Base-by-base conservation (phyloP, 2,329 filamentous ascomycete species). In the Claviceps capensis region DNA sequence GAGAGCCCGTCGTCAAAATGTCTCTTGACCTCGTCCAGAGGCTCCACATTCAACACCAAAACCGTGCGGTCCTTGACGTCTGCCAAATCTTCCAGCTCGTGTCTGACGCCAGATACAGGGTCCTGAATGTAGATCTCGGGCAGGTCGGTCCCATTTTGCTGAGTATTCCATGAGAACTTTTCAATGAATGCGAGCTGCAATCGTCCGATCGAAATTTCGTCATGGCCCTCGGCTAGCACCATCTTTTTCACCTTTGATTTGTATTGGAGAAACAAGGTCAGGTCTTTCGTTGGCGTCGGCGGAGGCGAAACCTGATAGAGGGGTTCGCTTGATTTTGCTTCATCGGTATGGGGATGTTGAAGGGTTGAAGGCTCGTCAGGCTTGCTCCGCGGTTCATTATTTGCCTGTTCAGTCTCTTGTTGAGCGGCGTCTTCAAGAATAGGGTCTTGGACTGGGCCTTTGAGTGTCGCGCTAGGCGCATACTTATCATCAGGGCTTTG, bases 121-220 rank as follows among this genome's bases (percentile, higher is more conserved):
- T 98, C 93, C 66, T 98, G 93, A 16, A 98, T 93, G 65, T 98
- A 96, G 16, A 98, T 97, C 61, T 98, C 93, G 0, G 93, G 93
- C 46, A 98, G 71, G 64, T 98, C 93, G 14, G 82, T 81, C 7
- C 93, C 93, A 61, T 96, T 94, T 55, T 88, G 85, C 60, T 97
- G 90, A 1, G 91, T 96, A 61, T 95, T 97, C 90, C 94, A 98
- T 0, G 91, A 93, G 64, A 98, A 98, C 65, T 96, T 98, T 60
- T 98, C 93, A 60, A 98, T 98, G 61, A 98, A 98, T 1, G 93
- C 91, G 30, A 98, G 77, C 66, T 98, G 91, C 53, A 98, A 69
- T 23, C 90, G 81, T 1, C 89, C 89, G 54, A 96, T 84, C 2
- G 88, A 91, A 11, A 98, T 75, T 56, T 91, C 88, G 36, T 83